phyloP scores from a whole-genome alignment of 352 stramenopile genomes.

The Pythium monospermum region DNA sequence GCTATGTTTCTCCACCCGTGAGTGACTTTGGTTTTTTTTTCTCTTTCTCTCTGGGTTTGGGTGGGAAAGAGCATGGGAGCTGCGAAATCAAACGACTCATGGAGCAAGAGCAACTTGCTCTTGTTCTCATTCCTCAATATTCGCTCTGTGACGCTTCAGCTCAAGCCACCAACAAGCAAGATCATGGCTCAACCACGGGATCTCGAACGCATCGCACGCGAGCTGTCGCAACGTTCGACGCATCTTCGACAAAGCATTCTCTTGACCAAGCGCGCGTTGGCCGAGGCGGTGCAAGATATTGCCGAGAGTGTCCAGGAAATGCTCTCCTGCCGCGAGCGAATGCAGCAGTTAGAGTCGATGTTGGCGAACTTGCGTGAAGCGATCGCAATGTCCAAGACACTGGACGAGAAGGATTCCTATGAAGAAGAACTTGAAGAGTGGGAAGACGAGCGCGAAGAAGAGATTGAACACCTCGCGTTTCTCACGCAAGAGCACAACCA shows the following conservation, averaged over 20 bases:
- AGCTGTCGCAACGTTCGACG: conserved; percentile 15
- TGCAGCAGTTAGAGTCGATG: conserved; percentile 16
- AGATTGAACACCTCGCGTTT: conserved; percentile 19
- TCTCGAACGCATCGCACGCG: conserved; percentile 18
- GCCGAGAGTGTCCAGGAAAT: conserved; percentile 16
- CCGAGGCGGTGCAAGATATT: conserved; percentile 15
- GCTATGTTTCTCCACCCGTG: too few species aligned
- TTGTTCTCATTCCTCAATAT: too few species aligned
- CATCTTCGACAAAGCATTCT: conserved; percentile 18
- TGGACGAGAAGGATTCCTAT: conserved; percentile 12
- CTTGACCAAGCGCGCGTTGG: conserved; percentile 18
- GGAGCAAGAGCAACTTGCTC: too few species aligned
- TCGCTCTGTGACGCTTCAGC: too few species aligned
- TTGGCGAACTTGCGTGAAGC: conserved; percentile 15
- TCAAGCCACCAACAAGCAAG: neutral
- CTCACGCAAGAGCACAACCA: conserved; percentile 11
- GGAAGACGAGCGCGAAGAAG: conserved; percentile 18
- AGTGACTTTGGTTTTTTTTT: too few species aligned
- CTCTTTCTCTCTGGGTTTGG: neutral
- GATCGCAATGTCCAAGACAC: conserved; percentile 10
- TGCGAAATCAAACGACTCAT: too few species aligned
- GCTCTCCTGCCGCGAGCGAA: conserved; percentile 11
- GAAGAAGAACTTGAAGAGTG: conserved; percentile 16
- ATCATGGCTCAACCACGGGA: conserved; percentile 13
- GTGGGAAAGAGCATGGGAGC: neutral